Evolutionary conservation across 2,329 filamentous ascomycete genomes (phyloP), one percentile per base, ranked within the genome.

Genomic region (Monosporascus ibericus): DNA sequence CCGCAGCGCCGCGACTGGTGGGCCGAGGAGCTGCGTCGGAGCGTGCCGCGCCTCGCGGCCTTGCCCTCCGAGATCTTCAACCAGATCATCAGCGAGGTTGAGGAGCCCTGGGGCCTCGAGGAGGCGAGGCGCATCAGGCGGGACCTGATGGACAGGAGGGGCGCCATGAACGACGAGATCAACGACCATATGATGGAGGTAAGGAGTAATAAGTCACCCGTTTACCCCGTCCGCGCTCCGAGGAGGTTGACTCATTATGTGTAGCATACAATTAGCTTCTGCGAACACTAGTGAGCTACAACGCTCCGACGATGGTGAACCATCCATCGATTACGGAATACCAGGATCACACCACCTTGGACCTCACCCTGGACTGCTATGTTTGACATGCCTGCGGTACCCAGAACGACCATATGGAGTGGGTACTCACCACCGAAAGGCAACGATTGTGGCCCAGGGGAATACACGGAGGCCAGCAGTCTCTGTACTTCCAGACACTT

Each of bases 1-100:
- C 70, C 71, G 5, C 68, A 73, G 55, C 66, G 60, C 27, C 57
- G 58, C 40, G 64, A 68, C 47, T 71, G 69, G 69, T 72, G 66
- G 68, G 62, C 60, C 5, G 61, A 62, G 25, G 58, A 54, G 44
- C 27, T 55, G 20, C 52, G 51, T 30, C 22, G 42, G n/a, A 20
- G 8, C 20, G 42, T 46, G 42, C 42, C 42, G 22, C 20, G 22
- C 20, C 24, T 46, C 24, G 24, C 42, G 42, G 17, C 22, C 20
- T 24, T 46, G 42, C 42, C 42, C 2, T 2, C 42, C 11, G 42
- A 46, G 24, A 18, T 46, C n/a, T 46, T 46, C 24, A 1, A 4
- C 22, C 14, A 18, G 14, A 30, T 46, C 42, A 30, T 46, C 22
- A 3, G n/a, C 1, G 11, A n/a, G 20, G 42, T 46, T 24, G 42